Percentiles rank a stretch among this genome's conserved stretches.
Conservation (phyloP, 257 asterid genomes). For the Catharanthus roseus region DNA sequence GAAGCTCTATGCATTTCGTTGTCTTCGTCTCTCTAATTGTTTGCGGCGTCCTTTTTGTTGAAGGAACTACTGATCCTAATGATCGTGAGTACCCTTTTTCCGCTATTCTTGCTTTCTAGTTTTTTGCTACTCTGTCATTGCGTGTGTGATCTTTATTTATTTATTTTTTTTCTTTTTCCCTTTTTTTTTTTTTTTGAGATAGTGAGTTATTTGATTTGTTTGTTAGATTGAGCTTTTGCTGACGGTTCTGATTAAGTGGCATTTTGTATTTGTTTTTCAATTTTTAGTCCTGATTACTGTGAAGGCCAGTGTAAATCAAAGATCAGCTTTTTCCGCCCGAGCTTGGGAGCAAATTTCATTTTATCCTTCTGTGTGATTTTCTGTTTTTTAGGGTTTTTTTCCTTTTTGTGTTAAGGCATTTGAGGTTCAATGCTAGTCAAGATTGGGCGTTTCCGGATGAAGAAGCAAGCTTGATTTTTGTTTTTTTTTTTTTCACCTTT, state of each 20-base stretch:
- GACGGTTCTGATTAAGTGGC: neutral
- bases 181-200: neutral
- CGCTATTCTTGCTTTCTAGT: neutral
- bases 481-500: neutral
- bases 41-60: slow-evolving; percentile 23
- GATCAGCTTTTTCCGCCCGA: neutral
- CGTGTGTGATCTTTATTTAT: neutral
- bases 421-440: neutral
- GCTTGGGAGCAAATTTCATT: neutral
- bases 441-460: neutral
- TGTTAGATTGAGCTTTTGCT: slow-evolving; percentile 5
- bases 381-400: neutral
- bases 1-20: slow-evolving; percentile 8
- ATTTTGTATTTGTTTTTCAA: neutral
- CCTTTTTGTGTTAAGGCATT: neutral
- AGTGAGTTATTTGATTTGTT: neutral
- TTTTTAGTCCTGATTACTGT: neutral
- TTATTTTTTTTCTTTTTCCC: neutral
- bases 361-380: neutral
- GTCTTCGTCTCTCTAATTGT: slow-evolving; percentile 31
- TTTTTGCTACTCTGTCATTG: neutral
- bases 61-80: slow-evolving; percentile 58
- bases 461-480: neutral
- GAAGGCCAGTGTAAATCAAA: slow-evolving; percentile 19
- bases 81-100: slow-evolving; percentile 45